These are phyloP conservation scores for Colletotrichum limetticola DNA, from an alignment of 2,329 filamentous ascomycete species.

Conservation along the genomic window DNA sequence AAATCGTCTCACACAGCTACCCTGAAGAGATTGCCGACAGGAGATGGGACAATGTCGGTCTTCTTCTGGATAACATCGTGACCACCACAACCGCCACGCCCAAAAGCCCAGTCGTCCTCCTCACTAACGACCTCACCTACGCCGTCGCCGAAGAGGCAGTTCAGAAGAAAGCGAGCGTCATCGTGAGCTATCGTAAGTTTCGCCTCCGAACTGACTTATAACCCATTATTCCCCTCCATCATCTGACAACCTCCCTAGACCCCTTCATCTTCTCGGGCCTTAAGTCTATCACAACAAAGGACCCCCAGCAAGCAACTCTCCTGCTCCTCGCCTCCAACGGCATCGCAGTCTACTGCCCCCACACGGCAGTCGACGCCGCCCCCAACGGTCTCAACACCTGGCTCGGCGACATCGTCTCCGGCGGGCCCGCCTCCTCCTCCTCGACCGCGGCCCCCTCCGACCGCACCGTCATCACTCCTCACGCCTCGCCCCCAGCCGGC, in stretches of 20 bases:
- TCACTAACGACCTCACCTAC: constrained; percentile 90
- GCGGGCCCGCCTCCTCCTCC: constrained; percentile 42
- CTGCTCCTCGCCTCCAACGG: constrained; percentile 85
- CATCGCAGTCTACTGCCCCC: constrained; percentile 94
- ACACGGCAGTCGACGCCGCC: constrained; percentile 93
- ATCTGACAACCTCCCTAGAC: constrained; percentile 62
- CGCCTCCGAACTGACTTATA: too few relatives aligned
- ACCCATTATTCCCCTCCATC: background rate
- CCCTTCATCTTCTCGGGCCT: constrained; percentile 96
- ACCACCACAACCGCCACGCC: constrained; percentile 41
- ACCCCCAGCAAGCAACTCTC: constrained; percentile 88
- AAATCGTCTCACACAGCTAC: constrained; percentile 67
- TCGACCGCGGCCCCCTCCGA: constrained; percentile 43
- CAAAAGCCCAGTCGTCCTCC: constrained; percentile 54
- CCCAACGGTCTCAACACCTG: constrained; percentile 90
- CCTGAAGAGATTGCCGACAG: constrained; percentile 89
- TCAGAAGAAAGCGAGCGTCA: constrained; percentile 75
- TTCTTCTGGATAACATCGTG: constrained; percentile 67
- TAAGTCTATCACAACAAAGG: constrained; percentile 85
- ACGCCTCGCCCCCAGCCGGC: constrained; percentile 50
- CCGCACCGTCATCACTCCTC: constrained; percentile 58
- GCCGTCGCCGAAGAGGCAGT: constrained; percentile 93
- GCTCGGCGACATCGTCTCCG: constrained; percentile 87
- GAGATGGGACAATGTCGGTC: constrained; percentile 96
- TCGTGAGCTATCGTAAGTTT: constrained; percentile 84